A percentile compares a stretch with the other conserved stretches of the same genome.
Conservation (phyloP, 768 basidiomycete genomes). For the Russula earlei region DNA sequence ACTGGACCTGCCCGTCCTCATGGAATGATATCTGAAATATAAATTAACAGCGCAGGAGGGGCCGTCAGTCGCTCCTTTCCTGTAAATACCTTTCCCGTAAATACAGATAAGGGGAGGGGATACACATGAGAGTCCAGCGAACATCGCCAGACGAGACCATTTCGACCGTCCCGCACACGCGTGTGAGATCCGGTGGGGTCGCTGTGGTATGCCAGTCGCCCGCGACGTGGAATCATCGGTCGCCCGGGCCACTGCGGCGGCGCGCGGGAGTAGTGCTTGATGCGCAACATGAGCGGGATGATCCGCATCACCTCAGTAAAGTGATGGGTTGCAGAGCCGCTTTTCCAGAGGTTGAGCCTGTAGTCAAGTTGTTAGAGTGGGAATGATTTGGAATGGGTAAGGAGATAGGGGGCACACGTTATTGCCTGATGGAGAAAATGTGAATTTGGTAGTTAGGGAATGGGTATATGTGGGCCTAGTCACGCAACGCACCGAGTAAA, state of each 20-base stretch:
- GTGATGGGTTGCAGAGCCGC: constrained; percentile 26
- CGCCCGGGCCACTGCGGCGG: constrained; percentile 26
- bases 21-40: too few relatives aligned
- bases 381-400: not conserved
- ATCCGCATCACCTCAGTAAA: constrained; percentile 42
- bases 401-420: constrained; percentile 26
- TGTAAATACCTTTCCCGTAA: too few relatives aligned
- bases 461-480: too few relatives aligned
- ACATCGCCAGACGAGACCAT: constrained; percentile 42
- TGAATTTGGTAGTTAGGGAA: not conserved
- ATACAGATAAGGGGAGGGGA: not conserved
- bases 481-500: constrained; percentile 37
- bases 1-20: too few relatives aligned
- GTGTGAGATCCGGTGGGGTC: constrained; percentile 30
- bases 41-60: too few relatives aligned
- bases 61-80: too few relatives aligned
- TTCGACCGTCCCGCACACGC: constrained; percentile 36
- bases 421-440: constrained; percentile 26
- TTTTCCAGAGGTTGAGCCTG: constrained; percentile 15
- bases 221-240: constrained; percentile 42
- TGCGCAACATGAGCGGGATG: constrained; percentile 42
- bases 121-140: constrained; percentile 42
- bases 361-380: too few relatives aligned
- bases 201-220: constrained; percentile 34
- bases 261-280: constrained; percentile 22